phyloP scores from a whole-genome alignment of 2,329 filamentous ascomycete genomes.

The Cryphonectria nitschkei region DNA sequence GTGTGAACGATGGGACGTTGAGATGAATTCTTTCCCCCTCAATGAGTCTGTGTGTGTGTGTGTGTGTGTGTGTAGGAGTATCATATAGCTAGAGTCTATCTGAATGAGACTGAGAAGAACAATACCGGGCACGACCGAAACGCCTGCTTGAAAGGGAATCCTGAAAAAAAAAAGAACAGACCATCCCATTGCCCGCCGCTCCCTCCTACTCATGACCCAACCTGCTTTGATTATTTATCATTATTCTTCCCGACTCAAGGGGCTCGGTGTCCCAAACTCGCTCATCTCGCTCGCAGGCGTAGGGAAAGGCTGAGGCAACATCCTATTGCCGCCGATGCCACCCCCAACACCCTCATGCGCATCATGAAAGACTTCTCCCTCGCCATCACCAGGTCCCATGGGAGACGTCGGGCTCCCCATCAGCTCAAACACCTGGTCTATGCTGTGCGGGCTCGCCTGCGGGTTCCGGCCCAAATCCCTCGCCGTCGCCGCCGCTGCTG shows the following conservation, averaged over 20 bases:
- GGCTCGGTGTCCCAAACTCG: slow-evolving; percentile 26
- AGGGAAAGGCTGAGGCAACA: slow-evolving; percentile 20
- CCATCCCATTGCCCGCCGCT: not conserved
- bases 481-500: slow-evolving; percentile 29
- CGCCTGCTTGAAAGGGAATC: not conserved
- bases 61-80: not conserved
- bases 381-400: not conserved
- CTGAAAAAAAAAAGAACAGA: not conserved
- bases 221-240: not conserved
- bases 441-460: slow-evolving; percentile 33
- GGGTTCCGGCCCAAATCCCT: slow-evolving; percentile 28
- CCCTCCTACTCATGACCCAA: too few species aligned
- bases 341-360: not conserved
- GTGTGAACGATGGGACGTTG: not conserved
- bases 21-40: not conserved
- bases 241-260: slow-evolving; percentile 13
- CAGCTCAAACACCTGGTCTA: slow-evolving; percentile 47
- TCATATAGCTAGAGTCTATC: not conserved
- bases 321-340: not conserved
- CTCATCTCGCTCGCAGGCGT: slow-evolving; percentile 28
- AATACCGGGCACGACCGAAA: not conserved
- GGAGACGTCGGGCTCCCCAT: slow-evolving; percentile 38
- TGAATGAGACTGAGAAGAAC: not conserved
- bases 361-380: not conserved
- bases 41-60: not conserved